Base-by-base conservation (phyloP, 345 rosid genomes). In the Salix viminalis region DNA sequence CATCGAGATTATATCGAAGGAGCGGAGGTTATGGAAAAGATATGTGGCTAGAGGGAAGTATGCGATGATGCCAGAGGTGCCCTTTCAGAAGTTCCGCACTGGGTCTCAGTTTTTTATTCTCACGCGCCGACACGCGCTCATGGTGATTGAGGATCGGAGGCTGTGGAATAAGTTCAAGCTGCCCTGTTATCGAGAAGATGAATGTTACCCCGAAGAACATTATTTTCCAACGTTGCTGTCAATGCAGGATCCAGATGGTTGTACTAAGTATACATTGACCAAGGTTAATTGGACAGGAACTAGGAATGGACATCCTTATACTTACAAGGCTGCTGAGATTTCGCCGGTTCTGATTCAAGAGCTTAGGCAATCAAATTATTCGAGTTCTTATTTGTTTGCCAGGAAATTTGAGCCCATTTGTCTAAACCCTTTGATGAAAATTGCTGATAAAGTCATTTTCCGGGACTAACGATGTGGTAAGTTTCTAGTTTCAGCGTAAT, bases 121-220 rank as follows among this genome's bases (percentile, higher is more conserved):
- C 84, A 90, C 97, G 0, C 87, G 98, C 71, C 87, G 88, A 10
- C 95, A 96, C 82, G 97, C 97, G 48, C 73, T 90, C 65, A 2
- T 84, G 64, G 95, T 94, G 18, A 72, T 94, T 23, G 88, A 82
- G 72, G 97, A 94, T 83, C 88, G 91, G 46, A 70, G 70, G 73
- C 83, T 92, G 50, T 94, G 98, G 98, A 87, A 80, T 74, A 92
- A 94, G 83, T 94, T 96, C 71, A 86, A 84, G 88, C 64, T 86
- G 30, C 92, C 98, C 0, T 93, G 99, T 82, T 96, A 91, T 79
- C 78, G 85, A 41, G 87, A 89, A 2, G 89, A 89, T 19, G 92
- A 88, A 72, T 93, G 99, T 75, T 93, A 89, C 83, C 99, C 99
- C 0, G 99, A 96, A 72, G 99, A 93, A 89, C 99, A 96, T 82